Evolutionary conservation across 768 basidiomycete species (phyloP).

Genomic region (Termitomyces sp.): DNA sequence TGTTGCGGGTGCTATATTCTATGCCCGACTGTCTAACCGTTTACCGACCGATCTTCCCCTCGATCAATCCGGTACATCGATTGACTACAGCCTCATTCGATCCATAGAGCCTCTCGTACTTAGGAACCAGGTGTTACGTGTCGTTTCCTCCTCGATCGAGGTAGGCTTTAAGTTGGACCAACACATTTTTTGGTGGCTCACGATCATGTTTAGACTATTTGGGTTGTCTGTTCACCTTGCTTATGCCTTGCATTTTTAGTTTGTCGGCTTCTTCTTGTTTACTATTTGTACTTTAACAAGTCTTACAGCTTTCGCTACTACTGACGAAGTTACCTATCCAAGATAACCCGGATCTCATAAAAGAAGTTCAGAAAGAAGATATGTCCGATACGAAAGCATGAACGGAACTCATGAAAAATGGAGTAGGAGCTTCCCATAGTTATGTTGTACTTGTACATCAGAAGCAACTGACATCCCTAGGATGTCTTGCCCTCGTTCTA

Average conservation of each 20-base stretch:
- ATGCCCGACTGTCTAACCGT: slow-evolving; percentile 41
- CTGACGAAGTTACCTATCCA: slow-evolving; percentile 33
- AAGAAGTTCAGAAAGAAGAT: slow-evolving; percentile 3
- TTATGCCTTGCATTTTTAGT: slow-evolving; percentile 63
- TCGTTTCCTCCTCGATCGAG: slow-evolving; percentile 59
- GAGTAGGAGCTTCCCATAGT: background rate
- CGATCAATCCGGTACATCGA: slow-evolving; percentile 36
- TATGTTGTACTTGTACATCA: background rate
- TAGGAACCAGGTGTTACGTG: slow-evolving; percentile 41
- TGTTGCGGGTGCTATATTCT: slow-evolving; percentile 71
- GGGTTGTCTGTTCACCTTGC: slow-evolving; percentile 69
- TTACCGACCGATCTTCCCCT: slow-evolving; percentile 46
- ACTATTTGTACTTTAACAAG: slow-evolving; percentile 1
- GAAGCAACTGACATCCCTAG: background rate
- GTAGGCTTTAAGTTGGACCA: slow-evolving; percentile 30
- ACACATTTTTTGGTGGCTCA: background rate
- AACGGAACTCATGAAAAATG: background rate
- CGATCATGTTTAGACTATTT: slow-evolving; percentile 47
- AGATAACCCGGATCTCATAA: slow-evolving; percentile 12
- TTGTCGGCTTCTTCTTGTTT: slow-evolving; percentile 11
- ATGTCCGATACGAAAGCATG: background rate
- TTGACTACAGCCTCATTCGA: slow-evolving; percentile 50
- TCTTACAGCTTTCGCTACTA: slow-evolving; percentile 33
- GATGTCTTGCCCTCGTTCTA: background rate
- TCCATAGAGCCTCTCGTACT: slow-evolving; percentile 41